Evolutionary conservation across 768 basidiomycete genomes (phyloP).

Genomic region (Collybia sordida): DNA sequence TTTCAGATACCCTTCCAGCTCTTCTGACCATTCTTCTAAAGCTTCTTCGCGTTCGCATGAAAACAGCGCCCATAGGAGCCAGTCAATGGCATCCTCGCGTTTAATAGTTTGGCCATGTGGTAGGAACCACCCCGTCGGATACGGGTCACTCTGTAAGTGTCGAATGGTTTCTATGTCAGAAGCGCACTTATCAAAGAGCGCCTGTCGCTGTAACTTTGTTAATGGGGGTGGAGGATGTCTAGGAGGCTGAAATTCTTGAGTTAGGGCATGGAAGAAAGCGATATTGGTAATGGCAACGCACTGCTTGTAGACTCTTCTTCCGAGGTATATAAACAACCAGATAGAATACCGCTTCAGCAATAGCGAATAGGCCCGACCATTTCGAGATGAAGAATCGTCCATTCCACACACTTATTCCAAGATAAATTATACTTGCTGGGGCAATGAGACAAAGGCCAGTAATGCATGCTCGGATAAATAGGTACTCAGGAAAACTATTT

Average conservation of each 20-base stretch:
- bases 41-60: constrained; percentile 31
- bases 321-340: constrained; percentile 49
- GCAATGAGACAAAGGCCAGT: constrained; percentile 44
- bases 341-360: constrained; percentile 49
- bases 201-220: constrained; percentile 40
- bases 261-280: background rate
- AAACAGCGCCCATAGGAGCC: constrained; percentile 69
- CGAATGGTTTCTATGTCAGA: constrained; percentile 15
- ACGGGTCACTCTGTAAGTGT: constrained; percentile 25
- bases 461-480: constrained; percentile 51
- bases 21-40: constrained; percentile 42
- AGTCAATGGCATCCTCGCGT: constrained; percentile 52
- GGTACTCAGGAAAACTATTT: constrained; percentile 47
- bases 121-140: constrained; percentile 54
- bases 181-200: constrained; percentile 50
- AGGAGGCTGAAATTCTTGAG: constrained; percentile 25
- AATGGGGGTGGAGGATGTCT: constrained; percentile 31
- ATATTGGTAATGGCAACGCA: constrained; percentile 20
- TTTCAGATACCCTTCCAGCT: constrained; percentile 47
- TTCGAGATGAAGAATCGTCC: constrained; percentile 24
- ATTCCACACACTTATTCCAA: constrained; percentile 23
- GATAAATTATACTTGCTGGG: constrained; percentile 44
- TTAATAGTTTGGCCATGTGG: constrained; percentile 28
- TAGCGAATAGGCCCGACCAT: constrained; percentile 32
- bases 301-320: constrained; percentile 45